Evolutionary conservation across 345 rosid species (phyloP).

Genomic region (Gossypium stocksii): DNA sequence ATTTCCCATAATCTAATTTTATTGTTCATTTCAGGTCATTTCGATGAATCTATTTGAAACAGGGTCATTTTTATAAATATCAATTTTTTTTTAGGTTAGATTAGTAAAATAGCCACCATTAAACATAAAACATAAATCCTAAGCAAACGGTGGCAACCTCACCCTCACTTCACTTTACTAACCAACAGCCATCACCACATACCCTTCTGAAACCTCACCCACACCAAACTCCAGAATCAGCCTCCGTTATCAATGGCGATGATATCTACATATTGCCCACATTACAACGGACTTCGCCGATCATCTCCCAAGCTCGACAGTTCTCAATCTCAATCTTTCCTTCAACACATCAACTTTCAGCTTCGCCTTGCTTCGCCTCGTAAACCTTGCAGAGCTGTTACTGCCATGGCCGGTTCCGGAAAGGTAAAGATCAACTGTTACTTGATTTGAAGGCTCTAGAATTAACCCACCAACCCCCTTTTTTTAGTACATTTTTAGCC

Average conservation of each 20-base stretch:
- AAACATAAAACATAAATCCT: too few species aligned
- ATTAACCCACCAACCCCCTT: not conserved
- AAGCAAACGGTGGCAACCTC: too few species aligned
- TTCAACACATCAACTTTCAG: conserved; percentile 43
- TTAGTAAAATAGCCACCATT: too few species aligned
- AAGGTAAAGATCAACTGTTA: conserved; percentile 37
- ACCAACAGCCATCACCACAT: not conserved
- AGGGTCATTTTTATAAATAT: too few species aligned
- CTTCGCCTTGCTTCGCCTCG: conserved; percentile 48
- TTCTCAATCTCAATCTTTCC: conserved; percentile 34
- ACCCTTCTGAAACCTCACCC: not conserved
- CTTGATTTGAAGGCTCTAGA: not conserved
- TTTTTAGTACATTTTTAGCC: not conserved
- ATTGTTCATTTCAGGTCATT: too few species aligned
- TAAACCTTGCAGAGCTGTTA: conserved; percentile 51
- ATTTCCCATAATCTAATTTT: too few species aligned
- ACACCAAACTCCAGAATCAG: not conserved
- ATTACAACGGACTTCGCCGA: conserved; percentile 58
- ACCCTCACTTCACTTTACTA: not conserved
- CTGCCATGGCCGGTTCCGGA: conserved; percentile 93
- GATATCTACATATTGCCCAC: conserved; percentile 46
- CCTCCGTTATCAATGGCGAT: conserved; percentile 38
- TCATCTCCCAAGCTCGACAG: conserved; percentile 40
- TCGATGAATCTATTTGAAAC: too few species aligned
- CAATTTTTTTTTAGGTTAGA: too few species aligned